phyloP scores from a whole-genome alignment of 306 rosid genomes.

The Adenanthera pavonina region DNA sequence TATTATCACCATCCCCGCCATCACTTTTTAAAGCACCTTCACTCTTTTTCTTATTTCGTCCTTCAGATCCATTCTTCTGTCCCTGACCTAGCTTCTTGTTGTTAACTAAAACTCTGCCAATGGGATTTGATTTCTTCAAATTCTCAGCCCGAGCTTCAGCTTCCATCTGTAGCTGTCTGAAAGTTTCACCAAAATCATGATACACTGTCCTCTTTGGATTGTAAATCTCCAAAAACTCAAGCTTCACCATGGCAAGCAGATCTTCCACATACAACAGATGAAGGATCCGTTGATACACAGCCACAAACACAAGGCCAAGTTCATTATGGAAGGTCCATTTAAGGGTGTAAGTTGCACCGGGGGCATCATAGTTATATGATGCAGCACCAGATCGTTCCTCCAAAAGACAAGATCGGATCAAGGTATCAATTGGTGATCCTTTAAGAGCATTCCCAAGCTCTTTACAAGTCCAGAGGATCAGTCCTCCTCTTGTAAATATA shows the following conservation, averaged over 20 bases:
- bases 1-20: slow-evolving; percentile 51
- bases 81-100: slow-evolving; percentile 69
- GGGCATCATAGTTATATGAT: slow-evolving; percentile 75
- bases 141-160: slow-evolving; percentile 94
- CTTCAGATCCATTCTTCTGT: slow-evolving; percentile 65
- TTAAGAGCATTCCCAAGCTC: slow-evolving; percentile 82
- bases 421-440: slow-evolving; percentile 90
- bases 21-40: slow-evolving; percentile 55
- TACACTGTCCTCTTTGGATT: slow-evolving; percentile 63
- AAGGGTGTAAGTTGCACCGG: slow-evolving; percentile 86
- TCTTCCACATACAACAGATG: slow-evolving; percentile 88
- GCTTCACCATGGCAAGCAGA: slow-evolving; percentile 77
- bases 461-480: slow-evolving; percentile 91
- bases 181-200: slow-evolving; percentile 79
- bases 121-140: slow-evolving; percentile 69
- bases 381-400: slow-evolving; percentile 94
- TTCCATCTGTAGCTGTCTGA: slow-evolving; percentile 75
- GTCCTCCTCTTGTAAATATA: slow-evolving; percentile 90
- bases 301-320: slow-evolving; percentile 87
- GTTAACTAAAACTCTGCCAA: slow-evolving; percentile 56
- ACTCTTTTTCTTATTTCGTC: slow-evolving; percentile 60
- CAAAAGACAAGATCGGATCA: slow-evolving; percentile 89
- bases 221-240: slow-evolving; percentile 67
- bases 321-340: slow-evolving; percentile 95
- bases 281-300: slow-evolving; percentile 86